Percentiles rank a stretch among this genome's conserved stretches.
Conservation (phyloP, 306 rosid genomes). For the Gastrolobium villosum region DNA sequence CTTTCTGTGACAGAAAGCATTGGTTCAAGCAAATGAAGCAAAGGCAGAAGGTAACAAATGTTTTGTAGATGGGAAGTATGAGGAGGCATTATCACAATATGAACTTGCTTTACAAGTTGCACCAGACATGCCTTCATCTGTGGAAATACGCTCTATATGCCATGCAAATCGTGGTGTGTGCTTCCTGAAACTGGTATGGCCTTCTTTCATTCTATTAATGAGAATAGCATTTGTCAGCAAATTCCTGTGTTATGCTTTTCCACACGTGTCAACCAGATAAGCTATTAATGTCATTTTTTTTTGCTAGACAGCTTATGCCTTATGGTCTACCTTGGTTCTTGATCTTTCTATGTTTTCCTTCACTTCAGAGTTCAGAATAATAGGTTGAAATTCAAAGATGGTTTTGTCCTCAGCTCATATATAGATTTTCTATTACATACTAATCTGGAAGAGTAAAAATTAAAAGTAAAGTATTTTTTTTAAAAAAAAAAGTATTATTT, state of each 20-base stretch:
- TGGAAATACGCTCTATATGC: slow-evolving; percentile 80
- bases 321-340: slow-evolving; percentile 9
- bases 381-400: background rate
- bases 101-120: slow-evolving; percentile 75
- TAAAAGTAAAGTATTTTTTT: background rate
- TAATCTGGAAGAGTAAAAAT: background rate
- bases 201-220: slow-evolving; percentile 25
- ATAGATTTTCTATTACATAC: background rate
- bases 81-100: slow-evolving; percentile 77
- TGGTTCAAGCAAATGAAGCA: slow-evolving; percentile 77
- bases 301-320: background rate
- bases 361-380: background rate
- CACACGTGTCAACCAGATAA: background rate
- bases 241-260: slow-evolving; percentile 25
- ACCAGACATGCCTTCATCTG: slow-evolving; percentile 75
- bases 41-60: slow-evolving; percentile 82
- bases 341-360: background rate
- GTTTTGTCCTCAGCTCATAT: background rate
- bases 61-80: slow-evolving; percentile 73
- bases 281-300: background rate
- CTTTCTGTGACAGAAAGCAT: slow-evolving; percentile 63
- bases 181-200: slow-evolving; percentile 76
- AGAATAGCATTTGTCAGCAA: background rate
- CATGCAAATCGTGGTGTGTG: slow-evolving; percentile 80
- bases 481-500: slow-evolving; percentile 1